Evolutionary conservation across 331 rosid species (phyloP), one percentile per base, ranked within the genome.

Genomic region (Malus hybrid): DNA sequence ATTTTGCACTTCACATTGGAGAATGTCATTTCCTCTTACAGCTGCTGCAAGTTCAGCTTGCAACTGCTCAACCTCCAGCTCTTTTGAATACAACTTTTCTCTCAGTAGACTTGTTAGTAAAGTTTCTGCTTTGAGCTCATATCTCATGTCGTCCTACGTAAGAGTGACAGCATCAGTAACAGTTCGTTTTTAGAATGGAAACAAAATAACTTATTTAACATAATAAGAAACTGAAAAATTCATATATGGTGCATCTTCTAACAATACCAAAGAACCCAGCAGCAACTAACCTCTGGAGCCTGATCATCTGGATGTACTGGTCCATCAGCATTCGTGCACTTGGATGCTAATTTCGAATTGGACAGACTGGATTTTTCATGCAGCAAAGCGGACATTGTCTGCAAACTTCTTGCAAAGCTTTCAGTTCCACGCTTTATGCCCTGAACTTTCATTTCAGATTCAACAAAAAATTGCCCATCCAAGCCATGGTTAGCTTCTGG

Each of bases 1-100:
- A 86, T 87, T 92, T 80, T 87, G 93, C 68, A 95, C 86, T 85
- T 95, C 97, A 72, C 88, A 86, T 78, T 83, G 86, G 68, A 95
- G 88, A 31, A 92, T 86, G 80, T 89, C 97, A 15, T 83, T 89
- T 67, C 99, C 99, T 83, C 99, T 95, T 39, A 90, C 97, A 52
- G 97, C 91, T 46, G 99, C 81, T 65, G 93, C 97, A 70, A 95
- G 82, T 82, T 90, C 98, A 44, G 96, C 93, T 80, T 87, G 97
- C 88, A 95, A 80, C 83, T 92, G 97, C 86, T 92, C 99, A 72
- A 82, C 87, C 85, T 89, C 88, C 65, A 86, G 89, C 79, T 95
- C 97, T 81, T 90, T 95, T 60, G 98, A 88, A 74, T 83, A 86
- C 74, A 95, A 77, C 82, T 89, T 95, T 82, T 95, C 98, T 80